Evolutionary conservation across 2,329 filamentous ascomycete species (phyloP).

Genomic region (Xylaria sp.): DNA sequence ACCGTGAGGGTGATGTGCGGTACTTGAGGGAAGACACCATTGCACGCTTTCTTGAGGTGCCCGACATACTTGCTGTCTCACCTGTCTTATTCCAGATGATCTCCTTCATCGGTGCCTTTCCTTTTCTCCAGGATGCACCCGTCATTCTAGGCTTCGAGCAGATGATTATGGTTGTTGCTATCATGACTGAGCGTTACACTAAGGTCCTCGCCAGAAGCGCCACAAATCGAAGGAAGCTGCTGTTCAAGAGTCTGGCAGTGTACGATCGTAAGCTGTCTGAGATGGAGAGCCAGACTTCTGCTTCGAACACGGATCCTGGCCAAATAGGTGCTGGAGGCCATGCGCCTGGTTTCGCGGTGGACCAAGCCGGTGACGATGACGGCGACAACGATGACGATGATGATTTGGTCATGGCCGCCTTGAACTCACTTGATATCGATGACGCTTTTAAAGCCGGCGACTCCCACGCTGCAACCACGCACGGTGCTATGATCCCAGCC

Average conservation of each 20-base stretch:
- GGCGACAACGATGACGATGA: constrained; percentile 63
- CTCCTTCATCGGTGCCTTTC: constrained; percentile 77
- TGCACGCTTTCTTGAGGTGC: constrained; percentile 77
- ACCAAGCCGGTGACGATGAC: constrained; percentile 55
- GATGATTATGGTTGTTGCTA: constrained; percentile 76
- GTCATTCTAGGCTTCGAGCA: constrained; percentile 75
- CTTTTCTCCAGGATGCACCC: constrained; percentile 76
- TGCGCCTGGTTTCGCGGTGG: constrained; percentile 57
- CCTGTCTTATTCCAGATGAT: constrained; percentile 77
- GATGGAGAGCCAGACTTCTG: constrained; percentile 39
- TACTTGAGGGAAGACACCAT: constrained; percentile 78
- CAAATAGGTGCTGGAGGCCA: constrained; percentile 33
- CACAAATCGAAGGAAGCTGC: constrained; percentile 68
- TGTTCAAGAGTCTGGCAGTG: constrained; percentile 78
- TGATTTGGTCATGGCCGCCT: constrained; percentile 73
- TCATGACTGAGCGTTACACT: constrained; percentile 76
- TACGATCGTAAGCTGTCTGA: constrained; percentile 68
- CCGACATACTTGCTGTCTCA: constrained; percentile 73
- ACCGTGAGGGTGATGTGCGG: constrained; percentile 67
- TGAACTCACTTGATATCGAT: constrained; percentile 73
- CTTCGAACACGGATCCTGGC: constrained; percentile 25
- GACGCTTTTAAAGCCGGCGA: constrained; percentile 68
- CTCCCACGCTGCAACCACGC: constrained; percentile 57
- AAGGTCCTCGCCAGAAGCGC: constrained; percentile 69
- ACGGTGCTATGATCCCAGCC: constrained; percentile 75